phyloP scores from a whole-genome alignment of 75 land plant species.

The Cupressus sempervirens region DNA sequence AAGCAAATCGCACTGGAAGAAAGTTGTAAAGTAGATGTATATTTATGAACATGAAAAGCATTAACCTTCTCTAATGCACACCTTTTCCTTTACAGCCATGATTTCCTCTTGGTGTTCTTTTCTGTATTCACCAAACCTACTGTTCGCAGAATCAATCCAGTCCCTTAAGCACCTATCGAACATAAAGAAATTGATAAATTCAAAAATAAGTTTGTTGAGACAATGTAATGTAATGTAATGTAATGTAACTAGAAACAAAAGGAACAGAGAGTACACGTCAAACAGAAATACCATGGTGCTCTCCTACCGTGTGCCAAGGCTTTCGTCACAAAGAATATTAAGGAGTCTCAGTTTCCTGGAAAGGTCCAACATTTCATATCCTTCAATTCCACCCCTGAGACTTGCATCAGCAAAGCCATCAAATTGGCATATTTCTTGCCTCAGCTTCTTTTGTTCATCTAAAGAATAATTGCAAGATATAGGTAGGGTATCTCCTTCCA shows the following conservation, averaged over 20 bases:
- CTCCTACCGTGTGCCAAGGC: slow-evolving; percentile 62
- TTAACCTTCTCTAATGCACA: slow-evolving; percentile 6
- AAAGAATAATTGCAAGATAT: neutral
- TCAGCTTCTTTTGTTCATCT: slow-evolving; percentile 14
- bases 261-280: no score
- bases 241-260: neutral
- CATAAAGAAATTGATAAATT: neutral
- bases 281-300: neutral
- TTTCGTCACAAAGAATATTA: slow-evolving; percentile 66
- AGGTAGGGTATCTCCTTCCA: neutral
- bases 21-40: neutral
- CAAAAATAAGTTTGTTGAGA: neutral
- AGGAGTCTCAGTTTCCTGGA: slow-evolving; percentile 55
- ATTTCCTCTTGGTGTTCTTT: slow-evolving; percentile 39
- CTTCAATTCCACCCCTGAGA: slow-evolving; percentile 26
- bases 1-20: slow-evolving; percentile 7
- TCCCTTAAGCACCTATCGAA: slow-evolving; percentile 39
- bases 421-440: neutral
- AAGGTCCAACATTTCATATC: slow-evolving; percentile 39
- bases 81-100: slow-evolving; percentile 53
- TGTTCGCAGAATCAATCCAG: slow-evolving; percentile 39
- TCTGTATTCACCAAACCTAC: slow-evolving; percentile 20
- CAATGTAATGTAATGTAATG: slow-evolving; percentile 1
- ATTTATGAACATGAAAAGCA: neutral
- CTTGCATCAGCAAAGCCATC: slow-evolving; percentile 9